A percentile compares a stretch with the other conserved stretches of the same genome.
Conservation (phyloP, 441 rosid genomes). For the Aleurites moluccanus region DNA sequence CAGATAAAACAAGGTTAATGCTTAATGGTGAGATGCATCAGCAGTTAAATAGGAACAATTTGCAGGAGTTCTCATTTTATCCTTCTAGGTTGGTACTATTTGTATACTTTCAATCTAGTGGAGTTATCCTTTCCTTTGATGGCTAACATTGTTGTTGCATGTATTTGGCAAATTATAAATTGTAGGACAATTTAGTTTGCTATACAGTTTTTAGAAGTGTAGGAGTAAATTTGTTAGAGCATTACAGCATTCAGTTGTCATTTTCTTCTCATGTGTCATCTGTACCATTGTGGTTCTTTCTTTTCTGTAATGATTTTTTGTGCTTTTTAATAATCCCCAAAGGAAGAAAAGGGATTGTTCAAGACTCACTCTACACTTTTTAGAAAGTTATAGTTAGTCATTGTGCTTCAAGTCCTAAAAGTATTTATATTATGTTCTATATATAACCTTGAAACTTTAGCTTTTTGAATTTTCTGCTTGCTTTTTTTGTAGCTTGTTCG, state of each 20-base stretch:
- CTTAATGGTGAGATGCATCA: constrained; percentile 32
- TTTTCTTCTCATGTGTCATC: background rate
- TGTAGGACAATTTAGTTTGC: background rate
- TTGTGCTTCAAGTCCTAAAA: background rate
- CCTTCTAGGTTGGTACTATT: constrained; percentile 42
- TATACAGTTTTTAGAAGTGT: background rate
- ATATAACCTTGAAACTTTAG: background rate
- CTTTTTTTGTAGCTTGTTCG: background rate
- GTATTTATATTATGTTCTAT: constrained; percentile 2
- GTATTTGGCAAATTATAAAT: background rate
- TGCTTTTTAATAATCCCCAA: background rate
- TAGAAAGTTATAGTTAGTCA: background rate
- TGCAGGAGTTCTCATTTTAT: constrained; percentile 38
- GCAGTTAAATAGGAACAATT: constrained; percentile 29
- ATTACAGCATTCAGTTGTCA: background rate
- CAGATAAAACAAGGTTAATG: constrained; percentile 27
- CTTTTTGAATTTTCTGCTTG: background rate
- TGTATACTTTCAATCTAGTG: constrained; percentile 10
- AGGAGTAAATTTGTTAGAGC: background rate
- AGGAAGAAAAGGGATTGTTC: background rate
- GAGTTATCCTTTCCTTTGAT: background rate
- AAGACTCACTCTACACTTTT: background rate
- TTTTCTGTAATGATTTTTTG: background rate
- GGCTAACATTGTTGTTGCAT: background rate
- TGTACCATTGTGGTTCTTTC: background rate